phyloP scores from a whole-genome alignment of 208 protist species.

The Acanthamoeba royreba region DNA sequence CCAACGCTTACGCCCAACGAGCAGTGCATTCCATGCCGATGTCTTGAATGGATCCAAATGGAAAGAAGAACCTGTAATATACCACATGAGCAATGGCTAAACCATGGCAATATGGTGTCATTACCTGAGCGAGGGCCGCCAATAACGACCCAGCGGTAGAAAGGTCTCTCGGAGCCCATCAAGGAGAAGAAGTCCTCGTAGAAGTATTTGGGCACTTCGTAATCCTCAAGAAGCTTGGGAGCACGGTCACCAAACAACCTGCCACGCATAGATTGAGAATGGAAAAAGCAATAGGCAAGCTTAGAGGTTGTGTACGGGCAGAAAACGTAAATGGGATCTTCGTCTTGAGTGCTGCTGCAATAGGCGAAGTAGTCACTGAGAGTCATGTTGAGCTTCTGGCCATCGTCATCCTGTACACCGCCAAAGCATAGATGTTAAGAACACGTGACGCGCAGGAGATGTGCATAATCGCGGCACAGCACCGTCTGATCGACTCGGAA shows the following conservation, averaged over 20 bases:
- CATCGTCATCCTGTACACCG: not conserved
- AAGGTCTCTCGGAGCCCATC: not conserved
- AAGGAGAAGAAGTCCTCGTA: slow-evolving; percentile 20
- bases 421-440: not conserved
- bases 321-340: slow-evolving; percentile 48
- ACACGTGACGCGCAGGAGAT: not conserved
- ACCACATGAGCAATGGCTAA: no score
- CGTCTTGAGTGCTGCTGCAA: not conserved
- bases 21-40: slow-evolving; percentile 30
- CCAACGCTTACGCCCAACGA: slow-evolving; percentile 18
- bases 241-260: not conserved
- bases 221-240: not conserved
- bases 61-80: slow-evolving; percentile 11
- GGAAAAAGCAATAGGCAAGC: not conserved
- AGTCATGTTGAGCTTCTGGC: slow-evolving; percentile 39
- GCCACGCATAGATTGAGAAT: not conserved
- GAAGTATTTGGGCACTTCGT: slow-evolving; percentile 31
- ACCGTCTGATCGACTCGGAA: slow-evolving; percentile 44
- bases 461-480: not conserved
- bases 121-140: not conserved
- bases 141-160: slow-evolving; percentile 18
- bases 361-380: slow-evolving; percentile 29
- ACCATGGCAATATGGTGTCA: not conserved
- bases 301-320: slow-evolving; percentile 44
- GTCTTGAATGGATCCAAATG: slow-evolving; percentile 50